Conservation (phyloP, 2,329 filamentous ascomycete genomes). For the Aspergillus carbonarius region DNA sequence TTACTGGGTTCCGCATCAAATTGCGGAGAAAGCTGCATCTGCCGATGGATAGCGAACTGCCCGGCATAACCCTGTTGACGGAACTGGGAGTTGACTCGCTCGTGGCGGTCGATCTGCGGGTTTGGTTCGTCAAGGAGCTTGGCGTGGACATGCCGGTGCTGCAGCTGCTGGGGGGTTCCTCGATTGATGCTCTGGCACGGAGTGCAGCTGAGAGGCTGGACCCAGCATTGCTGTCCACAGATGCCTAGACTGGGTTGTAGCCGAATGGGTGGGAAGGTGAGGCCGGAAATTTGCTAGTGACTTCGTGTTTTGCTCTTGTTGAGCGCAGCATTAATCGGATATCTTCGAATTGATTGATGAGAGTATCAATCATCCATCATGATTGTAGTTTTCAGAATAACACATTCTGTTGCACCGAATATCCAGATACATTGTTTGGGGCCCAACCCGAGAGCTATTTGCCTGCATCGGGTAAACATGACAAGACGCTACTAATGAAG, state of each 20-base stretch:
- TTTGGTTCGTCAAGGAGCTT: slow-evolving; percentile 52
- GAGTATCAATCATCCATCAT: too few species aligned
- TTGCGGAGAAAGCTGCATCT: slow-evolving; percentile 5
- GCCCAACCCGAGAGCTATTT: too few species aligned
- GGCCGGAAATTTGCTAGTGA: too few species aligned
- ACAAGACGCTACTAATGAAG: not conserved
- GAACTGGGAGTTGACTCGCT: slow-evolving; percentile 43
- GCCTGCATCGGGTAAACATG: too few species aligned
- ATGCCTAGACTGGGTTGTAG: too few species aligned
- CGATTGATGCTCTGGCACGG: slow-evolving; percentile 8
- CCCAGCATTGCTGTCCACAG: not conserved
- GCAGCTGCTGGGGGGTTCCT: slow-evolving; percentile 44
- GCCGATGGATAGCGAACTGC: not conserved
- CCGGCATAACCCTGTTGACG: slow-evolving; percentile 10
- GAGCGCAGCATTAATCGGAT: too few species aligned
- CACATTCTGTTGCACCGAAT: too few species aligned
- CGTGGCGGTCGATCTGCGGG: slow-evolving; percentile 42
- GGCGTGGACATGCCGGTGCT: slow-evolving; percentile 49
- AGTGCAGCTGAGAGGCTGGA: slow-evolving; percentile 1
- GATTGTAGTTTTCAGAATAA: too few species aligned
- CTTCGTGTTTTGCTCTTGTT: too few species aligned
- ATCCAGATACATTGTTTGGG: too few species aligned
- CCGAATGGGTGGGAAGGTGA: too few species aligned
- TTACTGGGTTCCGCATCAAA: slow-evolving; percentile 3
- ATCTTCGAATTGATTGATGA: too few species aligned